A percentile compares a stretch with the other conserved stretches of the same genome.
These are phyloP conservation scores for Fraxinus ornus DNA, from an alignment of 305 asterid genomes.

Conservation along the genomic window DNA sequence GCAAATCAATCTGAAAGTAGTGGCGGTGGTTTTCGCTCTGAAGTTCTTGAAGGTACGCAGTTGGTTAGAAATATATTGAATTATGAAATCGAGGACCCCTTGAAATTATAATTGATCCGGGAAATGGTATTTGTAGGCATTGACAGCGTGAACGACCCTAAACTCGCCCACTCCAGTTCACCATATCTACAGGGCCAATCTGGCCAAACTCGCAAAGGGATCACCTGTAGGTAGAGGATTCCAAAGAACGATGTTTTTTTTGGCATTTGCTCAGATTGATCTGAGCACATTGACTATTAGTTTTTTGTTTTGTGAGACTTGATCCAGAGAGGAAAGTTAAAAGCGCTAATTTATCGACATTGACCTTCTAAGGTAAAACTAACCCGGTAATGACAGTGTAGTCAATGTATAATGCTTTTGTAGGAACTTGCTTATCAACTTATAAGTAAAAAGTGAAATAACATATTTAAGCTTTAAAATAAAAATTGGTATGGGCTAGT, in stretches of 20 bases:
- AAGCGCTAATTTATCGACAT: not conserved
- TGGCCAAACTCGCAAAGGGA: not conserved
- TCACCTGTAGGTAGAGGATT: not conserved
- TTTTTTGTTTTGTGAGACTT: not conserved
- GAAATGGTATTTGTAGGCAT: not conserved
- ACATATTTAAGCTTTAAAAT: too few species aligned
- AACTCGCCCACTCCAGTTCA: not conserved
- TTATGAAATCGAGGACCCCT: not conserved
- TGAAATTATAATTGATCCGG: not conserved
- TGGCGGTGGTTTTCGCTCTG: constrained; percentile 27
- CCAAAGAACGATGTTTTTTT: not conserved
- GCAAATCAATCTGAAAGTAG: constrained; percentile 26
- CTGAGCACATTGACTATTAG: not conserved
- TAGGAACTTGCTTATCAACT: not conserved
- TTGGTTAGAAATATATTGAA: not conserved
- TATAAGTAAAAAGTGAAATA: too few species aligned
- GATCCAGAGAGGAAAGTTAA: not conserved
- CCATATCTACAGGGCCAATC: not conserved
- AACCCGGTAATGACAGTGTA: not conserved
- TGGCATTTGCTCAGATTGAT: not conserved
- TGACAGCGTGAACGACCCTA: not conserved
- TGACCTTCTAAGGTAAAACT: not conserved
- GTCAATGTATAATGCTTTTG: not conserved
- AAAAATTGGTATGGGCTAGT: too few species aligned
- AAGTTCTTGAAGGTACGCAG: constrained; percentile 33